Percentiles rank a stretch among this genome's conserved stretches.
These are phyloP conservation scores for Salix arbutifolia DNA, from an alignment of 345 rosid species.

Conservation along the genomic window DNA sequence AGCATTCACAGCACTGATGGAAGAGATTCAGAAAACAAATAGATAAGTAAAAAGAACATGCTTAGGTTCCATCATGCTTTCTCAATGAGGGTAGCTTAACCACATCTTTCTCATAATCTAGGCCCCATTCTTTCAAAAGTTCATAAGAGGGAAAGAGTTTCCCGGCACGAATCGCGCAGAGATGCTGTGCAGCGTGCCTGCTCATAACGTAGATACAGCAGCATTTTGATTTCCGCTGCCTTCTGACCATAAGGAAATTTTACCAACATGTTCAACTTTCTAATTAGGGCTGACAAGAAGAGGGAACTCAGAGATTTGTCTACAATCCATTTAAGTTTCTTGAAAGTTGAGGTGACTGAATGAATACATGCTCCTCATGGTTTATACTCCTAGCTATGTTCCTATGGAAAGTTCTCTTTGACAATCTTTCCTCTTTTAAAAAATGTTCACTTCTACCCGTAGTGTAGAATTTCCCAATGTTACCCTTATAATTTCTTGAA, in stretches of 20 bases:
- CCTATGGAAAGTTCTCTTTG: not conserved
- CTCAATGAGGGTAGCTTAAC: constrained; percentile 8
- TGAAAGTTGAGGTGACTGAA: no score
- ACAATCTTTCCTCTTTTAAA: no score
- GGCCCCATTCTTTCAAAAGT: constrained; percentile 20
- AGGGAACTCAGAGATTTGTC: not conserved
- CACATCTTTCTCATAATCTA: not conserved
- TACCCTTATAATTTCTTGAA: no score
- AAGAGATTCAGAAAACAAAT: constrained; percentile 46
- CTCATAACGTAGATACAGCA: not conserved
- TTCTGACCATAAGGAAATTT: not conserved
- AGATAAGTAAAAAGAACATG: constrained; percentile 15
- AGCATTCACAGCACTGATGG: constrained; percentile 48
- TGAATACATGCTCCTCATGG: not conserved
- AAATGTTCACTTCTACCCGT: no score
- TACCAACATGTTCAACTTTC: not conserved
- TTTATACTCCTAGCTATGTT: not conserved
- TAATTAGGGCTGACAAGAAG: no score
- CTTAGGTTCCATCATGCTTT: constrained; percentile 31
- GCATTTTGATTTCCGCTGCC: constrained; percentile 1
- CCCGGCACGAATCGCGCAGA: constrained; percentile 6
- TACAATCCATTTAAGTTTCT: not conserved
- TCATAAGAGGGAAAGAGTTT: constrained; percentile 6
- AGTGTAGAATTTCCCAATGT: no score
- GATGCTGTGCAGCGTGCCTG: constrained; percentile 6